Evolutionary conservation across 257 asterid species (phyloP), one percentile per base, ranked within the genome.

Genomic region (Jacaranda copaia): DNA sequence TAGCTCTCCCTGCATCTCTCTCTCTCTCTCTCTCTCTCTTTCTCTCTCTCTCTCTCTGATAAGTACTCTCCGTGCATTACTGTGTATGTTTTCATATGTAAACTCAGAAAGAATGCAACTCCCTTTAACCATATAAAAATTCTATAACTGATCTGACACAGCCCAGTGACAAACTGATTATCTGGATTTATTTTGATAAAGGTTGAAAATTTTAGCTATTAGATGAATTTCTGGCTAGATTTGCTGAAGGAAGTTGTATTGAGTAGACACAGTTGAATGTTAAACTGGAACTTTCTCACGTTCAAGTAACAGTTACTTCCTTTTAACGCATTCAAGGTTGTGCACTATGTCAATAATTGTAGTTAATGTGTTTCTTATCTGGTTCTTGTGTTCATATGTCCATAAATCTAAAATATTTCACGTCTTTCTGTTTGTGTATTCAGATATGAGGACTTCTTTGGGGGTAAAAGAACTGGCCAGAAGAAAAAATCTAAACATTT

Each of bases 371-470:
- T 73, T 46, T 49, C n/a, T n/a, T n/a, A n/a, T n/a, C 45, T 68
- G 71, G 32, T 25, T 25, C 32, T 25, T 62, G 8, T 36, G 14
- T 69, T 25, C 76, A 38, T 39, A 59, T 74, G 15, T 68, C 10
- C 57, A 65, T 42, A 46, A 51, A 69, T 71, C 45, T 71, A 57
- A 15, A 39, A 68, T 72, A 69, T 59, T 36, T 13, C 15, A 72
- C 25, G 56, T 38, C 48, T 59, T 61, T 79, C 36, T 84, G 39
- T 64, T 68, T 83, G 51, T 77, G 67, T 53, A 42, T 73, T 72
- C 81, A 94, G 98, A 80, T 94, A 92, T 79, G 96, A 90, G 25
- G 98, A 91, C 72, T 91, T 93, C 82, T 96, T 96, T 87, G 91
- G 84, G 72, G 82, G 80, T 20, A 84, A 79, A 61, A 88, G 58